A percentile compares a stretch with the other conserved stretches of the same genome.
Evolutionary conservation across 2,329 filamentous ascomycete species (phyloP).

Genomic region (Apiospora koreana): DNA sequence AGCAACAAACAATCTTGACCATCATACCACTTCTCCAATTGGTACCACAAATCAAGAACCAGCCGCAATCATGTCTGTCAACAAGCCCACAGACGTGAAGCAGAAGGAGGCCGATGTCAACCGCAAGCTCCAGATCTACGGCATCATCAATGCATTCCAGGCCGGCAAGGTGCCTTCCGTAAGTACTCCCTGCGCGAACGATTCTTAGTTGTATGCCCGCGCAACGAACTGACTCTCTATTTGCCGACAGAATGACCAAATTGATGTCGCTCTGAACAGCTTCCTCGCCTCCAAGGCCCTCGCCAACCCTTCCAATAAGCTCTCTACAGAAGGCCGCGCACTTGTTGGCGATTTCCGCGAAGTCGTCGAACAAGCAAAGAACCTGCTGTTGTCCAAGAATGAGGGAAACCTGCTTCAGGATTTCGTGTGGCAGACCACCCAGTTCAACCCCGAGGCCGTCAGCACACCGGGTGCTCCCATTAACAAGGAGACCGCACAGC

Average conservation of each 20-base stretch:
- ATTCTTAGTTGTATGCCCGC: background rate
- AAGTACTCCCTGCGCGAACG: slow-evolving; percentile 37
- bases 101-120: slow-evolving; percentile 86
- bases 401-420: slow-evolving; percentile 92
- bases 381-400: slow-evolving; percentile 88
- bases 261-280: slow-evolving; percentile 92
- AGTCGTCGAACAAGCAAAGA: slow-evolving; percentile 79
- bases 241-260: slow-evolving; percentile 71
- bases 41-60: background rate
- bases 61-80: slow-evolving; percentile 50
- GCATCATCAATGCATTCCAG: slow-evolving; percentile 83
- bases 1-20: background rate
- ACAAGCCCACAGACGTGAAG: slow-evolving; percentile 72
- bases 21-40: background rate
- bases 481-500: slow-evolving; percentile 74
- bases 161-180: slow-evolving; percentile 89
- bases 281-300: slow-evolving; percentile 74
- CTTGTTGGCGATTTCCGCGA: slow-evolving; percentile 76
- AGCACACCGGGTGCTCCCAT: slow-evolving; percentile 66
- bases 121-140: slow-evolving; percentile 91
- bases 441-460: slow-evolving; percentile 66
- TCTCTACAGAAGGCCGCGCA: slow-evolving; percentile 80
- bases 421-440: slow-evolving; percentile 92
- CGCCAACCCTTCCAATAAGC: slow-evolving; percentile 68
- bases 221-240: slow-evolving; percentile 39